Percentiles rank a stretch among this genome's conserved stretches.
Evolutionary conservation across 1,284 basidiomycete species (phyloP).

Genomic region (Apiotrichum sp.): DNA sequence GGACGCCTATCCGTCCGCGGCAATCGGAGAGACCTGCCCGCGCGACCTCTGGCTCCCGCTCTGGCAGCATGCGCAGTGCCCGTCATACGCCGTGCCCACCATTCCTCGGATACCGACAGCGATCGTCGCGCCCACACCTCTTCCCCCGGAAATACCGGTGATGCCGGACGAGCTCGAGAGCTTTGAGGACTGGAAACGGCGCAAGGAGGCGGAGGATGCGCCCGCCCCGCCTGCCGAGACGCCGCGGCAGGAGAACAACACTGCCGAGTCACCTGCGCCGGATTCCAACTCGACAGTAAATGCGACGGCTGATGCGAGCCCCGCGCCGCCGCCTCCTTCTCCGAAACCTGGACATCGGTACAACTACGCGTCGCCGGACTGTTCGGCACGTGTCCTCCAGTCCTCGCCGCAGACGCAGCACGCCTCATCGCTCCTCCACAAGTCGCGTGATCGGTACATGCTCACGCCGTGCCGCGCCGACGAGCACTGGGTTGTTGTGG

Average conservation of each 20-base stretch:
- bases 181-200: conserved; percentile 86
- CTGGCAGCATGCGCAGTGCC: too few relatives aligned
- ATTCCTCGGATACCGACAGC: too few relatives aligned
- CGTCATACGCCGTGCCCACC: too few relatives aligned
- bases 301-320: not conserved
- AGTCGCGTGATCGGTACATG: conserved; percentile 94
- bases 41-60: too few relatives aligned
- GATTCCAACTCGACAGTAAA: not conserved
- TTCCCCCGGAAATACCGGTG: not conserved
- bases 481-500: conserved; percentile 82
- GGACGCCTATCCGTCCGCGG: too few relatives aligned
- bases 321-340: not conserved
- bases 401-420: conserved; percentile 79
- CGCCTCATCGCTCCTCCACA: conserved; percentile 73
- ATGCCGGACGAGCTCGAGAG: conserved; percentile 53
- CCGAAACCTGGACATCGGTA: conserved; percentile 55
- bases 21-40: too few relatives aligned
- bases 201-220: conserved; percentile 49
- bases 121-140: not conserved
- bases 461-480: conserved; percentile 75
- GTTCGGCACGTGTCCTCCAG: conserved; percentile 83
- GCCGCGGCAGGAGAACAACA: not conserved
- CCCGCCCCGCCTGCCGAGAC: not conserved
- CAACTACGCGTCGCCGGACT: conserved; percentile 91
- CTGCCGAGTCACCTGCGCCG: not conserved